Conservation (phyloP, 2,329 filamentous ascomycete genomes). For the Pestalotiopsis sp. region DNA sequence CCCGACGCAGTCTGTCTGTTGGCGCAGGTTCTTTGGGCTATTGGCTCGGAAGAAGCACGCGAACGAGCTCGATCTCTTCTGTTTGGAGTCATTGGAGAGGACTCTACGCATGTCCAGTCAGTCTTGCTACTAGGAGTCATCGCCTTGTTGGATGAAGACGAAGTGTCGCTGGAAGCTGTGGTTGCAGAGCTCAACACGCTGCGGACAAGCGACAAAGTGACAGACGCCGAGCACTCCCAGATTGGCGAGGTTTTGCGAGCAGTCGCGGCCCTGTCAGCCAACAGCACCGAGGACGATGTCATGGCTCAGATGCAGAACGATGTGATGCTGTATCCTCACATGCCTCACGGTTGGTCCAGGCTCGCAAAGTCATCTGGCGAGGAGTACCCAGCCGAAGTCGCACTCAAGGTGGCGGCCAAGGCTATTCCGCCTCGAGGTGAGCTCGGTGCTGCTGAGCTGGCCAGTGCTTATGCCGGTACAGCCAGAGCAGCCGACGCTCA, state of each 20-base stretch:
- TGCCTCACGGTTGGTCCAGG: conserved; percentile 80
- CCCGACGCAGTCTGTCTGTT: conserved; percentile 87
- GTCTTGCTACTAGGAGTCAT: conserved; percentile 83
- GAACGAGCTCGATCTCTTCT: conserved; percentile 78
- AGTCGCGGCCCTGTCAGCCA: conserved; percentile 63
- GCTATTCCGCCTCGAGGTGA: conserved; percentile 73
- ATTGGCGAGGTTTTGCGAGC: conserved; percentile 78
- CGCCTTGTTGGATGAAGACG: conserved; percentile 78
- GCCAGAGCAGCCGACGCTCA: conserved; percentile 75
- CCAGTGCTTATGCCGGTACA: conserved; percentile 74
- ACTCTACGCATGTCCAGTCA: conserved; percentile 77
- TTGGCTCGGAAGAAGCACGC: conserved; percentile 73
- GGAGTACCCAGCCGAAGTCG: conserved; percentile 71
- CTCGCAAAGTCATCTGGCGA: conserved; percentile 64
- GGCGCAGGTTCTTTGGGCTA: conserved; percentile 92
- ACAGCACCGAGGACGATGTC: conserved; percentile 51
- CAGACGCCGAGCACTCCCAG: conserved; percentile 64
- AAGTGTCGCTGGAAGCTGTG: conserved; percentile 80
- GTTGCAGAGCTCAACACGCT: conserved; percentile 75
- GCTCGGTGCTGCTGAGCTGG: conserved; percentile 70
- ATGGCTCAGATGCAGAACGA: conserved; percentile 71
- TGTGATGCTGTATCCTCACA: conserved; percentile 78
- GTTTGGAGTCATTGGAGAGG: conserved; percentile 75
- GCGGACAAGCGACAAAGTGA: conserved; percentile 67
- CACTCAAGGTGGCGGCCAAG: conserved; percentile 75